Evolutionary conservation across 139 green algal genomes (phyloP).

Genomic region (Ostreobium quekettii): DNA sequence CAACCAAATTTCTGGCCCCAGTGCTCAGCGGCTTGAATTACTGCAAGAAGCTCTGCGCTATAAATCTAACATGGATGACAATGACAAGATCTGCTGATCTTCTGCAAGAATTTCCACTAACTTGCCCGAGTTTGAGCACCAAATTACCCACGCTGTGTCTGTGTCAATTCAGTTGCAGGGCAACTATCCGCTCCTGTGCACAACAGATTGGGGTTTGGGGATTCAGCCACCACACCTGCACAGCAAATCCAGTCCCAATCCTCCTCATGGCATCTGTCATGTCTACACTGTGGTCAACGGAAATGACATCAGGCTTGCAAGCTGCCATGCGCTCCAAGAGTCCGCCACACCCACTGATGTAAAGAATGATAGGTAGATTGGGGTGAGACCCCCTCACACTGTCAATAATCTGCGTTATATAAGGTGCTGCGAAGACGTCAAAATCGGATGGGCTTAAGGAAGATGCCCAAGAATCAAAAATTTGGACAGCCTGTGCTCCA

Average conservation of each 20-base stretch:
- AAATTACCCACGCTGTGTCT: too few species aligned
- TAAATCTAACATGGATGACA: too few species aligned
- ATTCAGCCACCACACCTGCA: constrained; percentile 51
- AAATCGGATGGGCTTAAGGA: constrained; percentile 82
- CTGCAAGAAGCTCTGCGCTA: too few species aligned
- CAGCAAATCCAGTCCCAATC: constrained; percentile 65
- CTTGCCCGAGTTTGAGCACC: too few species aligned
- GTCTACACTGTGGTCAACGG: constrained; percentile 77
- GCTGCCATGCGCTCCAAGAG: constrained; percentile 88
- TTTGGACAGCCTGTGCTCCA: constrained; percentile 72
- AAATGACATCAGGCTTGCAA: constrained; percentile 73
- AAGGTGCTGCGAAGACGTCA: constrained; percentile 78
- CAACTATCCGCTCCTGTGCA: too few species aligned
- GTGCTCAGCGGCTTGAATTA: too few species aligned
- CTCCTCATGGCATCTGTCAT: constrained; percentile 73
- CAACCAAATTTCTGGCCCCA: too few species aligned
- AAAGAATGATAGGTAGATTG: constrained; percentile 87
- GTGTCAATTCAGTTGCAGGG: too few species aligned
- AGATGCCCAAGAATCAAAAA: constrained; percentile 92
- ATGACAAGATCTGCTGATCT: too few species aligned
- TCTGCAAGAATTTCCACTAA: too few species aligned
- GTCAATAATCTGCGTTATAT: constrained; percentile 69
- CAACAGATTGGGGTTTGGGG: too few species aligned
- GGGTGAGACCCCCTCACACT: constrained; percentile 47
- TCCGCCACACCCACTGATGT: constrained; percentile 79